Conservation (phyloP, 306 rosid genomes). For the Canavalia gladiata region DNA sequence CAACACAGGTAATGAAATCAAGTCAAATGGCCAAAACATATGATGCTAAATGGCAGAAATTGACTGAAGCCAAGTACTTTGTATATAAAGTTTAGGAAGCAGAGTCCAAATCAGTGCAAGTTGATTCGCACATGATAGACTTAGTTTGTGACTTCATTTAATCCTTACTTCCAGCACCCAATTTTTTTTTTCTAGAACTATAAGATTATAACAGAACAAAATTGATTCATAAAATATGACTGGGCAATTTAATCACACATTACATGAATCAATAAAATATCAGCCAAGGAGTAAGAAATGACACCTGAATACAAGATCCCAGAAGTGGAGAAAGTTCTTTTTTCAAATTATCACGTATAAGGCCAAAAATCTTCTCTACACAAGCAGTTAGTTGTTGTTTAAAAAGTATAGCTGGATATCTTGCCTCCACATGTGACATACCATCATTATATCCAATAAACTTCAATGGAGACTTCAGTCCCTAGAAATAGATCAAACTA, state of each 20-base stretch:
- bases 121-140: not conserved
- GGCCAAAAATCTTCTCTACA: constrained; percentile 91
- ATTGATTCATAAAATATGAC: constrained; percentile 14
- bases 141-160: constrained; percentile 14
- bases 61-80: not conserved
- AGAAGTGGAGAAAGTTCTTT: constrained; percentile 84
- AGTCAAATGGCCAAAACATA: not conserved
- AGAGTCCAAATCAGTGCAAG: not conserved
- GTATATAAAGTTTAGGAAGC: not conserved
- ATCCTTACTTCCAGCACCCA: not conserved
- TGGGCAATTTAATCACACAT: not conserved
- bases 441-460: constrained; percentile 78
- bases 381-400: constrained; percentile 93
- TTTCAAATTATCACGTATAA: constrained; percentile 90
- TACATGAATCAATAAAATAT: constrained; percentile 9
- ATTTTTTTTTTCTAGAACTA: not conserved
- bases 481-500: constrained; percentile 60
- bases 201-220: not conserved
- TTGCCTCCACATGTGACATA: constrained; percentile 79
- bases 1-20: constrained; percentile 6
- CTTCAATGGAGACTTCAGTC: constrained; percentile 75
- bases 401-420: constrained; percentile 89
- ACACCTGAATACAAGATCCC: constrained; percentile 86
- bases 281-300: constrained; percentile 35
- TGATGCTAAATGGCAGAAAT: not conserved